Evolutionary conservation across 2,329 filamentous ascomycete genomes (phyloP).

Genomic region (Fusarium anthophilum): DNA sequence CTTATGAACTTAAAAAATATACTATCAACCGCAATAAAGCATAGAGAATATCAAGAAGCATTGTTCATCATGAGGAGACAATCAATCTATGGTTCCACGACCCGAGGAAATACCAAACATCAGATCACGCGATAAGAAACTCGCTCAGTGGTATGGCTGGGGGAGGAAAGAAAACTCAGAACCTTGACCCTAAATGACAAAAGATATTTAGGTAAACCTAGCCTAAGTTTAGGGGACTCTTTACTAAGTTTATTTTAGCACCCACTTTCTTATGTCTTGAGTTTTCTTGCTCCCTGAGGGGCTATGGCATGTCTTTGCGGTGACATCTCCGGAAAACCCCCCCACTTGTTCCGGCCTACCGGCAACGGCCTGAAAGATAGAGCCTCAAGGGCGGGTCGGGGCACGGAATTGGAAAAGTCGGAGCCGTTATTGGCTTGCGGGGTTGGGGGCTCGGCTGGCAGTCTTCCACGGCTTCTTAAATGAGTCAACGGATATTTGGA

Average conservation of each 20-base stretch:
- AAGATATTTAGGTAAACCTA: background rate
- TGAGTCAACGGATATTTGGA: background rate
- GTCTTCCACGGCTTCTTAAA: constrained; percentile 4
- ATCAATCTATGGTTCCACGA: background rate
- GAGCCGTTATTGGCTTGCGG: constrained; percentile 40
- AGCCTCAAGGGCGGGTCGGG: background rate
- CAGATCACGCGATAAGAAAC: constrained; percentile 1
- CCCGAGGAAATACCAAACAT: constrained; percentile 21
- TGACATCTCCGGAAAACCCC: constrained; percentile 18
- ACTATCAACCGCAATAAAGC: too few species aligned
- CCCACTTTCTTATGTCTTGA: background rate
- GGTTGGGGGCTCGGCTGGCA: background rate
- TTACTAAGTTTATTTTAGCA: background rate
- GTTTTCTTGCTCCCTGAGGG: background rate
- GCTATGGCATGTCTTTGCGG: background rate
- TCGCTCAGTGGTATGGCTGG: background rate
- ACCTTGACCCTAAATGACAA: background rate
- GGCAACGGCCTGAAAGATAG: constrained; percentile 25
- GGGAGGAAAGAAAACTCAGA: background rate
- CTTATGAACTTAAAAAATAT: background rate
- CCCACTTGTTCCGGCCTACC: constrained; percentile 25
- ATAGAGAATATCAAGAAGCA: background rate
- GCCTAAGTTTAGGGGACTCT: background rate
- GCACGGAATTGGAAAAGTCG: constrained; percentile 42
- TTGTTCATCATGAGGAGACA: background rate